These are phyloP conservation scores for Corymbia maculata DNA, from an alignment of 345 rosid species.

Conservation along the genomic window DNA sequence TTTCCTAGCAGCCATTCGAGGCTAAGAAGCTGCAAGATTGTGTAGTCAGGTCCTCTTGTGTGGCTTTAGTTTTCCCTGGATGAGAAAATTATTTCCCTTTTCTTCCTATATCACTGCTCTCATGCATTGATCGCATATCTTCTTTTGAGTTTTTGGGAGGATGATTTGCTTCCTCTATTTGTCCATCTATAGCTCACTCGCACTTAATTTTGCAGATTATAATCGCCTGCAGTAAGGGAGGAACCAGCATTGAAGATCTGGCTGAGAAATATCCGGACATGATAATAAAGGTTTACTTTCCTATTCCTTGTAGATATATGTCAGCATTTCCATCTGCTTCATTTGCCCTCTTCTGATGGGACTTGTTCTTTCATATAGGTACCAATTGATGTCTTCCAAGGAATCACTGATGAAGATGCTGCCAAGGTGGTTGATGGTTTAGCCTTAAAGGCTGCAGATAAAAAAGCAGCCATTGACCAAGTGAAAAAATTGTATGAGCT, in stretches of 20 bases:
- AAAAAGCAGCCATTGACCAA: slow-evolving; percentile 80
- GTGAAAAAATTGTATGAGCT: slow-evolving; percentile 94
- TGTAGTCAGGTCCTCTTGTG: neutral
- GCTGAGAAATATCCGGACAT: slow-evolving; percentile 97
- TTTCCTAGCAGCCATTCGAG: neutral
- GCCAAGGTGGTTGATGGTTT: slow-evolving; percentile 95
- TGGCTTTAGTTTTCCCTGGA: neutral
- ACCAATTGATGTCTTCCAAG: slow-evolving; percentile 85
- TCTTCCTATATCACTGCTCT: neutral
- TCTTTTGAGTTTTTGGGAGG: neutral
- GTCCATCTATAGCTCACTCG: neutral
- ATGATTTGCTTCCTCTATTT: neutral
- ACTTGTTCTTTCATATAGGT: slow-evolving; percentile 29
- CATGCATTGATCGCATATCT: neutral
- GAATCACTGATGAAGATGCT: slow-evolving; percentile 97
- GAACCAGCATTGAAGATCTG: slow-evolving; percentile 99
- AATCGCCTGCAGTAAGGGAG: slow-evolving; percentile 92
- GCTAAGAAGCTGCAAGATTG: neutral
- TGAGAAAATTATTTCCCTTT: neutral
- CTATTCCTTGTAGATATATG: neutral
- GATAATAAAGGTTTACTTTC: slow-evolving; percentile 68
- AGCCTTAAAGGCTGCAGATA: slow-evolving; percentile 74
- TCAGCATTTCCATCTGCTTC: neutral
- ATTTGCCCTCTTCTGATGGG: neutral
- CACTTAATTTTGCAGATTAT: slow-evolving; percentile 47